Conservation (phyloP, 345 rosid genomes). For the Trapa bicornis region DNA sequence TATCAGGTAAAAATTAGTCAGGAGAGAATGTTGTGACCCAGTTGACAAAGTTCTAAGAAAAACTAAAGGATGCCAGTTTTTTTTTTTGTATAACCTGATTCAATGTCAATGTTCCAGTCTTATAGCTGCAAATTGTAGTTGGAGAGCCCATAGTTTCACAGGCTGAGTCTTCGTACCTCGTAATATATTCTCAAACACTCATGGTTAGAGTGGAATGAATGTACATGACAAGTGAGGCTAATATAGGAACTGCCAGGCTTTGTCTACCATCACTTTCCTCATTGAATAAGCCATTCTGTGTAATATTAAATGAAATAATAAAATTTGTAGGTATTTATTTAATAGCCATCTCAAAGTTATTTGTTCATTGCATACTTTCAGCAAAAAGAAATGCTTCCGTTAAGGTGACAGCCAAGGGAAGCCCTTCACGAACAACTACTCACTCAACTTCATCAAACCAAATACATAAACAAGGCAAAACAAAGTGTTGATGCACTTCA, state of each 20-base stretch:
- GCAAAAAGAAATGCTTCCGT: slow-evolving; percentile 46
- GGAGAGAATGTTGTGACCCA: neutral
- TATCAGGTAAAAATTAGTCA: neutral
- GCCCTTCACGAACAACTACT: slow-evolving; percentile 96
- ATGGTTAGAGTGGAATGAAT: neutral
- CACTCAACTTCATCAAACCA: slow-evolving; percentile 4
- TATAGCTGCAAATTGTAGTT: slow-evolving; percentile 97
- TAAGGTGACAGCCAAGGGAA: slow-evolving; percentile 96
- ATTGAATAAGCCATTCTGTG: slow-evolving; percentile 89
- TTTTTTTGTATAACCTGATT: slow-evolving; percentile 46
- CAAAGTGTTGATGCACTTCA: slow-evolving; percentile 23
- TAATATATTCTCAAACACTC: slow-evolving; percentile 12
- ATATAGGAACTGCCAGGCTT: slow-evolving; percentile 67
- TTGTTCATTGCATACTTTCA: slow-evolving; percentile 3
- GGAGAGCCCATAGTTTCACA: slow-evolving; percentile 99
- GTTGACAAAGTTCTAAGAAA: neutral
- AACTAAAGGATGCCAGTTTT: neutral
- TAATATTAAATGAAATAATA: neutral
- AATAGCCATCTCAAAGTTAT: neutral
- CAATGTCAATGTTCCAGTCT: slow-evolving; percentile 93
- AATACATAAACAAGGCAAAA: slow-evolving; percentile 3
- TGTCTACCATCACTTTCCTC: slow-evolving; percentile 99
- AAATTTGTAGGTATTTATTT: neutral
- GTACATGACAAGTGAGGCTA: neutral
- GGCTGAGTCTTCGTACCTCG: slow-evolving; percentile 94